A percentile compares a stretch with the other conserved stretches of the same genome.
phyloP scores from a whole-genome alignment of 768 basidiomycete genomes.

The Boletus rufocinnamomeus region DNA sequence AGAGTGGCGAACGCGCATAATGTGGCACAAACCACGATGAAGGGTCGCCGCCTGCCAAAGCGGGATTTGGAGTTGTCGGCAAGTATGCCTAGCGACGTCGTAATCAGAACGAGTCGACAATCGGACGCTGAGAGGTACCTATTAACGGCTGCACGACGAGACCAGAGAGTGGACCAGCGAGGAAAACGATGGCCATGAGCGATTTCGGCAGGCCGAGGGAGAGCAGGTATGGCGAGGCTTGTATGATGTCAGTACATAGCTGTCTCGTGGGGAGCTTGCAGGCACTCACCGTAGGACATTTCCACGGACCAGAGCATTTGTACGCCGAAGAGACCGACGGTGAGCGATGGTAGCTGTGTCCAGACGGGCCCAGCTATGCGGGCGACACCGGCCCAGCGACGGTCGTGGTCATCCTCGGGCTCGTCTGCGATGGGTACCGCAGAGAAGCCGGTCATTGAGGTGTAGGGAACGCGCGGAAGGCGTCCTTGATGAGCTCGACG shows the following conservation, averaged over 20 bases:
- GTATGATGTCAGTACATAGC: constrained; percentile 5
- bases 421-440: constrained; percentile 48
- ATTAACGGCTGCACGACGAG: constrained; percentile 91
- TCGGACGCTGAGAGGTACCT: constrained; percentile 42
- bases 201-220: constrained; percentile 88
- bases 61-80: constrained; percentile 84
- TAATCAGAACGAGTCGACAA: not conserved
- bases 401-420: constrained; percentile 37
- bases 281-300: constrained; percentile 77
- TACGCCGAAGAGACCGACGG: constrained; percentile 78
- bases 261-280: not conserved
- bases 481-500: not conserved
- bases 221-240: constrained; percentile 88
- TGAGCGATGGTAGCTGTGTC: constrained; percentile 67
- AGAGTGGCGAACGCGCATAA: constrained; percentile 74
- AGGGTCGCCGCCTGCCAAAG: constrained; percentile 84
- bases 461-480: not conserved
- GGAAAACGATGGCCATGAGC: constrained; percentile 85
- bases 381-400: constrained; percentile 53
- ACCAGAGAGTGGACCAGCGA: constrained; percentile 89
- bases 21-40: constrained; percentile 71
- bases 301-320: constrained; percentile 94
- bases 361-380: constrained; percentile 68
- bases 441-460: constrained; percentile 53
- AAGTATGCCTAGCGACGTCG: constrained; percentile 48